A percentile compares a stretch with the other conserved stretches of the same genome.
Conservation (phyloP, 2,329 filamentous ascomycete genomes). For the Colletotrichum sp. region DNA sequence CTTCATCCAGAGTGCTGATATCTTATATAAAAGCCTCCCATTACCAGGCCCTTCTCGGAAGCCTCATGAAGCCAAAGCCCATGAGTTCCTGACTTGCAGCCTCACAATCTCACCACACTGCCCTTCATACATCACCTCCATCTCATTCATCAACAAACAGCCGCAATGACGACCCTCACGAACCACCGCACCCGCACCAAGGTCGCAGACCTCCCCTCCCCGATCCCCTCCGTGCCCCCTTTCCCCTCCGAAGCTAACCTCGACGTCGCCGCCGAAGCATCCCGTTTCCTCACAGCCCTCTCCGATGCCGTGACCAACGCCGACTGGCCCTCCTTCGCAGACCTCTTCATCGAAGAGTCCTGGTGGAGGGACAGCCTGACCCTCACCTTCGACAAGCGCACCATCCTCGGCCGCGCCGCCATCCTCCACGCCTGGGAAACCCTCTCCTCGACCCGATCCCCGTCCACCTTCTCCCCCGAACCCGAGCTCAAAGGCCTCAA, state of each 20-base stretch:
- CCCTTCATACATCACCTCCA: background rate
- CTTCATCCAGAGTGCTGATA: background rate
- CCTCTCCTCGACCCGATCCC: background rate
- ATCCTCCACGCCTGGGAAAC: background rate
- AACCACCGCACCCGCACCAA: background rate
- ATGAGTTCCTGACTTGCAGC: background rate
- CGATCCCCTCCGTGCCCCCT: conserved; percentile 1
- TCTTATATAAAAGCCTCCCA: background rate
- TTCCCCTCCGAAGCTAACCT: background rate
- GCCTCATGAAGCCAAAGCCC: background rate
- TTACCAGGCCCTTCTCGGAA: background rate
- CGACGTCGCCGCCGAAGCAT: background rate
- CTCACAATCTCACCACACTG: background rate
- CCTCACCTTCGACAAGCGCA: conserved; percentile 19
- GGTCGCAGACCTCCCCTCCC: background rate
- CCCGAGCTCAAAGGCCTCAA: background rate
- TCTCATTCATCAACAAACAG: background rate
- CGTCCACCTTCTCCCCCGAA: background rate
- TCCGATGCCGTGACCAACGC: background rate
- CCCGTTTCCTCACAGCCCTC: background rate
- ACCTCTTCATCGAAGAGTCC: background rate
- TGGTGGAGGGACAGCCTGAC: conserved; percentile 14
- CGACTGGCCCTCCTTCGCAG: conserved; percentile 6
- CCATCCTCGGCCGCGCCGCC: background rate
- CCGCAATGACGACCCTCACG: background rate